Base-by-base conservation (phyloP, 495 filamentous ascomycete species). In the Aspergillus saccharolyticus region DNA sequence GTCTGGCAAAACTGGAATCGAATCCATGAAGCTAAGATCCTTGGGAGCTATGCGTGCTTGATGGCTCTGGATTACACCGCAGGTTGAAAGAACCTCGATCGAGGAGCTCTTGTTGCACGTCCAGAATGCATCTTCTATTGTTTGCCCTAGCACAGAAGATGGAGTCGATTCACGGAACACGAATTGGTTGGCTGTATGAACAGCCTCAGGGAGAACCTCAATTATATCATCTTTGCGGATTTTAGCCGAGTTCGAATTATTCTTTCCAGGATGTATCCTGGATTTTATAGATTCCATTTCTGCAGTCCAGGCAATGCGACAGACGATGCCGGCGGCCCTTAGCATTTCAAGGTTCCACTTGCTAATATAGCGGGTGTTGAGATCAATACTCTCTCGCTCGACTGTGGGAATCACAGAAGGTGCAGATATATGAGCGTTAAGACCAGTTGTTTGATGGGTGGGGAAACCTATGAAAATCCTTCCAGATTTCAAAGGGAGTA, bases 291-390 rank as follows among this genome's bases (percentile, higher is more conserved):
- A 83, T 2, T 75, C 74, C 89, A 96, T 96, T 63, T 96, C 91
- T 58, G 87, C 83, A 0, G 83, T 73, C 74, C 91, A 99, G 8
- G 89, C 89, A 53, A 99, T 84, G 19, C 95, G 84, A 56, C 90
- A 85, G 54, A 96, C 85, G 59, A 97, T 89, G 56, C 95, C 95
- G 21, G 93, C 90, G 16, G 90, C 86, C 44, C 93, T 83, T 18
- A 99, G 75, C 84, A 99, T 89, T 66, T 97, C 95, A n/a, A 86
- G 74, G 67, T 99, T 99, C 95, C 95, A 99, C 28, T 85, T 89
- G 44, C 89, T 86, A 19, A 99, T 91, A 75, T 88, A 91, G 48
- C 91, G 85, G 44, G 95, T 94, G 71, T 97, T 97, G 52, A 99
- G 79, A 66, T 99, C 95, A 45, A 97, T 96, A 51, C 87, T 91